phyloP scores from a whole-genome alignment of 192 early-diverging fungal species.

The Rhizophagus clarus region DNA sequence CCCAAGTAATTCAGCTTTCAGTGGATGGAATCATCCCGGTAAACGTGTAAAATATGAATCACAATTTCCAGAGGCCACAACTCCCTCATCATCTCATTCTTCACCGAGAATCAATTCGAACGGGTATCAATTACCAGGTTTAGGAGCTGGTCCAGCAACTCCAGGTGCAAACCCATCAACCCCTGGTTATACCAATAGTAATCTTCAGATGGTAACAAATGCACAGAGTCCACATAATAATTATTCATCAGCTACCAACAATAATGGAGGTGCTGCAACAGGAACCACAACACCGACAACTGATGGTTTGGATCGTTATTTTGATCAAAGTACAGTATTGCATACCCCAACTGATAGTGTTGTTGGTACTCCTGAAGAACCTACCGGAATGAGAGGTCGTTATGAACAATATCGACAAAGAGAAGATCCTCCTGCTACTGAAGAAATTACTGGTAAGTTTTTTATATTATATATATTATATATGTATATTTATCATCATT shows the following conservation, averaged over 20 bases:
- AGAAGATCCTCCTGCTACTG: background rate
- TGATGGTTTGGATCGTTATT: constrained; percentile 26
- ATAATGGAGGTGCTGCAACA: constrained; percentile 15
- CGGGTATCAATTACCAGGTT: constrained; percentile 25
- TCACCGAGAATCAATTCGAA: constrained; percentile 10
- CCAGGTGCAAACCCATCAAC: constrained; percentile 18
- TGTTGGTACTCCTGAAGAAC: constrained; percentile 18
- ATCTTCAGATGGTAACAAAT: constrained; percentile 30
- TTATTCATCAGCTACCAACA: constrained; percentile 4
- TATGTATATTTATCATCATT: too few species aligned
- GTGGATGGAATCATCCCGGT: constrained; percentile 20
- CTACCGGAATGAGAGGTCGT: background rate
- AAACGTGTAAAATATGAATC: constrained; percentile 33
- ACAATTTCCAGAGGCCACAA: constrained; percentile 23
- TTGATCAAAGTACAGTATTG: constrained; percentile 24
- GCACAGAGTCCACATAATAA: constrained; percentile 24
- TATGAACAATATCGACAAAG: constrained; percentile 30
- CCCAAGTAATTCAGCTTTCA: constrained; percentile 21
- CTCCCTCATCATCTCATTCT: constrained; percentile 27
- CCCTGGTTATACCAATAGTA: constrained; percentile 23
- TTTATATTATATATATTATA: background rate
- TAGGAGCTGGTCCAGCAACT: constrained; percentile 13
- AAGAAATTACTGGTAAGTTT: background rate
- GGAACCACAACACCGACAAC: constrained; percentile 22
- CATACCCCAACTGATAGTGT: constrained; percentile 20